Evolutionary conservation across 1,284 basidiomycete genomes (phyloP), one percentile per base, ranked within the genome.

Genomic region (Gomphus bonarii): DNA sequence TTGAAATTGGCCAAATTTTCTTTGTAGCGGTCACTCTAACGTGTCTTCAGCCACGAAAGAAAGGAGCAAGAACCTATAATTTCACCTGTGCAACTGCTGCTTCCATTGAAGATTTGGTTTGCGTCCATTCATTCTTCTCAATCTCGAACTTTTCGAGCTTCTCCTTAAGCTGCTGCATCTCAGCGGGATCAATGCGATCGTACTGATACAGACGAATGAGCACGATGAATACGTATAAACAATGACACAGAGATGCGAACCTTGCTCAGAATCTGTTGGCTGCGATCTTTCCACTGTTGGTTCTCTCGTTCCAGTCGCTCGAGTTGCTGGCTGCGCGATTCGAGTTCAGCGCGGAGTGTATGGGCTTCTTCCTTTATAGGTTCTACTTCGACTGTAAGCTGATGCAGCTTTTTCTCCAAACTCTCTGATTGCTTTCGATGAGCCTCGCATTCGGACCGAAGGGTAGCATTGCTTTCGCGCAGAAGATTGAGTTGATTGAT

Each of bases 401-500:
- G 66, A 60, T 80, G 78, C 8, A 94, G 73, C 63, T 81, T 82
- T 16, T 67, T 64, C 57, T 91, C 87, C 51, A 91, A 73, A 42
- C 82, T 80, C 49, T 79, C 75, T 10, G 82, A 75, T 49, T 82
- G 83, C 65, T 84, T 86, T 6, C 79, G 70, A 60, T 87, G 75
- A 18, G 71, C 73, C 61, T 90, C 87, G 59, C 78, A 82, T 58
- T 92, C 90, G 36, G 86, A 77, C 52, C 91, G 82, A 1, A 95
- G 76, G 1, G 89, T 92, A 0, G 84, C 80, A 64, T 95, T 94
- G 71, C 88, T 93, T 71, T 95, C 92, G 46, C 91, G 82, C 7
- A 95, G 75, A 56, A 94, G 80, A 60, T 89, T 91, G 58, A 93
- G 77, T 65, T 93, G 87, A 63, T 91, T 89, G 69, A 95, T 93